Base-by-base conservation (phyloP, 2,329 filamentous ascomycete genomes). In the Ceratocystis harringtonii region DNA sequence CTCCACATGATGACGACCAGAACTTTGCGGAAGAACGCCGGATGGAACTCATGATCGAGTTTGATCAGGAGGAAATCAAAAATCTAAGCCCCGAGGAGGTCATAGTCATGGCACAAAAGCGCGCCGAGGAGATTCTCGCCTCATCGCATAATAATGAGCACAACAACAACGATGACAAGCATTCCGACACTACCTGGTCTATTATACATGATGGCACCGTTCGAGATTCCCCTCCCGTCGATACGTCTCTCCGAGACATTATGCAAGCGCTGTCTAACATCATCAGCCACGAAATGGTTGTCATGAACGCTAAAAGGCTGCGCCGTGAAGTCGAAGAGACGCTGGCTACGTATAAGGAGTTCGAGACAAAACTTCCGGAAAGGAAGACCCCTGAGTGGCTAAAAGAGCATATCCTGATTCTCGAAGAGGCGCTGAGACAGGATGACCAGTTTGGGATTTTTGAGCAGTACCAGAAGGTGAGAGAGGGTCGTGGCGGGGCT, bases 371-470 rank as follows among this genome's bases (percentile, higher is more conserved):
- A 52, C 10, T 64, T 69, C 22, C 63, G 61, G 15, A 66, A 61
- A 68, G 64, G 63, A 64, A 65, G 36, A 66, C 65, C 48, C 67
- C n/a, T 66, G 69, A 17, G 68, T 67, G 67, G 36, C 25, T 66
- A 44, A 45, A 58, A 17, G 62, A 64, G n/a, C 61, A 63, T 22
- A 61, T 66, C 28, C 48, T 45, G n/a, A 41, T 44, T 43, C 77
- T 92, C 36, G 81, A 86, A 64, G 81, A 82, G 0, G 80, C 86
- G 60, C 79, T 85, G 55, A 79, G 95, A 2, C 85, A 92, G 70
- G 79, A 55, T 4, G 52, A 66, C 25, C 10, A 45, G 25, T 17
- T 52, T 22, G 36, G 48, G 19, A 32, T 65, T 19, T 65, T 65
- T 41, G 63, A 61, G 43, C 52, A 25, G 41, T 41, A 44, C 62